Conservation (phyloP, 345 rosid genomes). For the Eucalyptus regnans region DNA sequence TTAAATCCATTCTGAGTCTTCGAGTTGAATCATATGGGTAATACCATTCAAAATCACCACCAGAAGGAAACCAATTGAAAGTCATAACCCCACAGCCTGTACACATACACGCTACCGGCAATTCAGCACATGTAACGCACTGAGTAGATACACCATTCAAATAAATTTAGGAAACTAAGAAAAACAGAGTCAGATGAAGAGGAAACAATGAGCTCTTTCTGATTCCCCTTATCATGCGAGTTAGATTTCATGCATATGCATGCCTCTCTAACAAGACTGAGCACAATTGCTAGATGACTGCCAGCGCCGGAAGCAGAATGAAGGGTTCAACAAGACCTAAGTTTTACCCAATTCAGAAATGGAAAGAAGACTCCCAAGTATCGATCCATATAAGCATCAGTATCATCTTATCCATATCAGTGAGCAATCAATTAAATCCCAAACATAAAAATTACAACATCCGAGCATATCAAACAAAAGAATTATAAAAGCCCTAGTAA, state of each 20-base stretch:
- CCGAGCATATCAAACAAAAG: not conserved
- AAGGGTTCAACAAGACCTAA: not conserved
- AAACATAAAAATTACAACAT: not conserved
- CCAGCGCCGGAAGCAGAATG: not conserved
- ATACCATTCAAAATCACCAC: not conserved
- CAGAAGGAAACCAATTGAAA: not conserved
- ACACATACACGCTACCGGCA: not conserved
- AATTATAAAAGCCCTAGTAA: not conserved
- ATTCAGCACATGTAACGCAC: not conserved
- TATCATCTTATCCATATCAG: not conserved
- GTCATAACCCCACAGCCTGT: not conserved
- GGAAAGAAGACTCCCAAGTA: not conserved
- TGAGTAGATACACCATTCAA: not conserved
- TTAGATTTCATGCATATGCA: not conserved
- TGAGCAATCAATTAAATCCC: not conserved
- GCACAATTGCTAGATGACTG: not conserved
- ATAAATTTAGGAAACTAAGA: not conserved
- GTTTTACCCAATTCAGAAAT: not conserved
- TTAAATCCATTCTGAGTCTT: not conserved
- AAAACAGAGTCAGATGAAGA: not conserved
- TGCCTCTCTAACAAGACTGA: not conserved
- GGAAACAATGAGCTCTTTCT: not conserved
- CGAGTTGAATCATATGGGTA: not conserved
- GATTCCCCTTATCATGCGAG: not conserved
- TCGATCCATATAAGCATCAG: not conserved